Conservation (phyloP, 2,329 filamentous ascomycete genomes). For the Stachybotrys chartarum region DNA sequence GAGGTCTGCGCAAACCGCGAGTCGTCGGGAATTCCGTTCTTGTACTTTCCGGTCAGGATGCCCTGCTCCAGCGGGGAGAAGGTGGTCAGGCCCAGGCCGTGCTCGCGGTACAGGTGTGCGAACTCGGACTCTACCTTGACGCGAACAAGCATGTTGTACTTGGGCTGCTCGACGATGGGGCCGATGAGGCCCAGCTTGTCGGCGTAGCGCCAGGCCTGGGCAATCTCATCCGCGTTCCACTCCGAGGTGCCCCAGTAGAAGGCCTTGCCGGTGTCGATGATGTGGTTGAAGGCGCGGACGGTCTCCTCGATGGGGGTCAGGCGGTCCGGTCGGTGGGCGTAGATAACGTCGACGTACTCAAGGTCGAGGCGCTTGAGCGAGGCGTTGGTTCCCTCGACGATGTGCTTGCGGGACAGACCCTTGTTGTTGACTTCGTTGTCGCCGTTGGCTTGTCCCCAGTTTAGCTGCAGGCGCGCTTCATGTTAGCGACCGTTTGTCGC, state of each 20-base stretch:
- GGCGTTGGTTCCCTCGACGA: slow-evolving; percentile 57
- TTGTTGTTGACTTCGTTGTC: slow-evolving; percentile 59
- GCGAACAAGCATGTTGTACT: slow-evolving; percentile 57
- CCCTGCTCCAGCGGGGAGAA: slow-evolving; percentile 53
- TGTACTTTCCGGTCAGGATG: slow-evolving; percentile 61
- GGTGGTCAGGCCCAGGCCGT: slow-evolving; percentile 54
- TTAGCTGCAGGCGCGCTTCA: slow-evolving; percentile 38
- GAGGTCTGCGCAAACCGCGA: slow-evolving; percentile 50
- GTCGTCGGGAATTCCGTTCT: slow-evolving; percentile 51
- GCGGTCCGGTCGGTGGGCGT: slow-evolving; percentile 61
- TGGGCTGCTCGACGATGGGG: slow-evolving; percentile 59
- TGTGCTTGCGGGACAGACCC: slow-evolving; percentile 62
- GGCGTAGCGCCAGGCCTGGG: slow-evolving; percentile 53
- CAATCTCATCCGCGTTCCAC: slow-evolving; percentile 60
- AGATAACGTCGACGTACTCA: slow-evolving; percentile 61
- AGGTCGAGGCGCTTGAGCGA: slow-evolving; percentile 51
- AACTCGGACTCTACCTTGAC: slow-evolving; percentile 59
- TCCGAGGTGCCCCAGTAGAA: slow-evolving; percentile 67
- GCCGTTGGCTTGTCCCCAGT: slow-evolving; percentile 56
- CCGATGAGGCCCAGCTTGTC: slow-evolving; percentile 55
- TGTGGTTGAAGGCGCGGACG: slow-evolving; percentile 62
- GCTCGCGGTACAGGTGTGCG: slow-evolving; percentile 50
- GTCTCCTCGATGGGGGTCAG: slow-evolving; percentile 64
- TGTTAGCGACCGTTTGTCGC: background rate
- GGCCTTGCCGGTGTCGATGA: slow-evolving; percentile 60